Base-by-base conservation (phyloP, 371 early-diverging fungal species). In the Mortierella sp. region DNA sequence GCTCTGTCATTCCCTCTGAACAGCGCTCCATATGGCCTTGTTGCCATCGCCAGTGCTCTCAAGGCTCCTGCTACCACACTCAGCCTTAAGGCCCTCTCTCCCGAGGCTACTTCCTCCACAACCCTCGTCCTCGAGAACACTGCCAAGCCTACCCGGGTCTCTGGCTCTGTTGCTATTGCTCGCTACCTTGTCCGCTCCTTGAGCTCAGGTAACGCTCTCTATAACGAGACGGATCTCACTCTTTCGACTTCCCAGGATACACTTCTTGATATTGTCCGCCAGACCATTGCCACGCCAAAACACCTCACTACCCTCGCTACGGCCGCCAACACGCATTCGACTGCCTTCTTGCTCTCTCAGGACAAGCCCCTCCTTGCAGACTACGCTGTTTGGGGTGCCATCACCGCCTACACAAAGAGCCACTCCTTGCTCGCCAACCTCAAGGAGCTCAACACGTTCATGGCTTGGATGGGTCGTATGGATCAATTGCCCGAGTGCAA, bases 321-420 rank as follows among this genome's bases (percentile, higher is more conserved):
- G n/a, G 72, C 70, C 28, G 74, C 68, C 47, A 66, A 81, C 51
- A 67, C 47, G 12, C 50, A 70, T 7, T 64, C 72, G 3, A 60
- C 62, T n/a, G 57, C 84, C 19, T 88, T 82, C 72, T 77, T 86
- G 66, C 62, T 77, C 29, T 62, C 81, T 23, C 65, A 80, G 19
- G 75, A 81, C 28, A 70, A 73, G 55, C 83, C 85, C 43, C 58
- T 74, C 12, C 63, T 86, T 58, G 81, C 74, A 2, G 87, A 86
- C 69, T 83, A 76, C 48, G 71, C 86, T 7, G 84, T 81, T 62
- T 86, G 87, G 85, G 85, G 74, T 51, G 66, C 69, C n/a, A 80
- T 85, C 65, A 76, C 72, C 25, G 69, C 80, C 23, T 64, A 73
- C 25, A 80, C 74, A 29, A 83, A 75, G 68, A 82, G 66, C 51